Percentiles rank a stretch among this genome's conserved stretches.
These are phyloP conservation scores for Agapanthus africanus DNA, from an alignment of 106 monocot genomes.

Conservation along the genomic window DNA sequence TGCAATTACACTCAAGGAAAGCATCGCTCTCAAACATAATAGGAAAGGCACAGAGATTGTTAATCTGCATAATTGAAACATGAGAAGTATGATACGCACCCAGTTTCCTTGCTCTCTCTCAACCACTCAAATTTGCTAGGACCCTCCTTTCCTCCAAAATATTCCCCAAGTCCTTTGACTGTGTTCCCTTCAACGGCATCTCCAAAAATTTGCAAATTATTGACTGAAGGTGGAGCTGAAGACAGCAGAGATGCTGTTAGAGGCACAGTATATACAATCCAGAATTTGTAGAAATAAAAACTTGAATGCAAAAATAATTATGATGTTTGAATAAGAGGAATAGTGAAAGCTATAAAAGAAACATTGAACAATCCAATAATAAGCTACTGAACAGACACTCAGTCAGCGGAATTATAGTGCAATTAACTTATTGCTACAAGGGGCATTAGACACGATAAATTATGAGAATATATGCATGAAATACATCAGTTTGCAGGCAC, in stretches of 20 bases:
- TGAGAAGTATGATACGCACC: constrained; percentile 35
- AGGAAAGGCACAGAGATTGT: neutral
- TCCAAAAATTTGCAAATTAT: constrained; percentile 61
- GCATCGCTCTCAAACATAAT: neutral
- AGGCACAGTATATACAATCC: constrained; percentile 3
- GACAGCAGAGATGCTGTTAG: too few relatives aligned
- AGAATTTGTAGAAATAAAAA: neutral
- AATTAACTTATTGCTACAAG: neutral
- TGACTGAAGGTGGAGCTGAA: constrained; percentile 90
- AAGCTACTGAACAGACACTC: neutral
- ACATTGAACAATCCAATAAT: neutral
- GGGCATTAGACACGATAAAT: neutral
- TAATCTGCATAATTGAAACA: neutral
- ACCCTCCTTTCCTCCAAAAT: constrained; percentile 97
- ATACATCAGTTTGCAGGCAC: neutral
- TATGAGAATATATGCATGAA: neutral
- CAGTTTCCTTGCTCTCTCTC: constrained; percentile 59
- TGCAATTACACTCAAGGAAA: neutral
- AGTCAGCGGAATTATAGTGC: neutral
- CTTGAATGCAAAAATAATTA: too few relatives aligned
- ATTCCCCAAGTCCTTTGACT: constrained; percentile 67
- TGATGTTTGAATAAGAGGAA: neutral
- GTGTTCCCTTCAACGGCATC: constrained; percentile 80
- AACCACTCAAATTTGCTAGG: constrained; percentile 89
- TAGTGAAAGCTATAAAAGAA: neutral